Percentiles rank a stretch among this genome's conserved stretches.
phyloP scores from a whole-genome alignment of 2,329 filamentous ascomycete genomes.

The Thyridium curvatum region DNA sequence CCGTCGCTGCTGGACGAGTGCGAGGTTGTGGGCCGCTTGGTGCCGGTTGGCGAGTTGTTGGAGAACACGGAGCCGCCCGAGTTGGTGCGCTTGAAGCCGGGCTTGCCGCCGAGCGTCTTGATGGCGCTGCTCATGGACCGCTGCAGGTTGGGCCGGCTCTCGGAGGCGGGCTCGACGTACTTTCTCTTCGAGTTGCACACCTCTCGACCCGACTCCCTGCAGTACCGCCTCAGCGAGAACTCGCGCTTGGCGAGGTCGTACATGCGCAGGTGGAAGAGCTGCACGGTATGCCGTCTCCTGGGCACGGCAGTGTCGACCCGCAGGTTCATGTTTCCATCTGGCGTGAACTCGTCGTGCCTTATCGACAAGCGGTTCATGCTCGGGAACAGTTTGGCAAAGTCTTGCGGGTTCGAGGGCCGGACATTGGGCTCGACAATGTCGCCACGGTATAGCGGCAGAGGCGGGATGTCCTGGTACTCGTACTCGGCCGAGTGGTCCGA shows the following conservation, averaged over 20 bases:
- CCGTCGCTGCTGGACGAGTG: slow-evolving; percentile 19
- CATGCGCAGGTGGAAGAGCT: slow-evolving; percentile 93
- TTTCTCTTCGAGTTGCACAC: slow-evolving; percentile 79
- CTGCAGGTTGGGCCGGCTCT: slow-evolving; percentile 32
- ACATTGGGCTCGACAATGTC: slow-evolving; percentile 60
- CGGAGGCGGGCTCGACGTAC: slow-evolving; percentile 50
- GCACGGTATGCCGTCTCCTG: slow-evolving; percentile 57
- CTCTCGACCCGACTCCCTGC: slow-evolving; percentile 85
- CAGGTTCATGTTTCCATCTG: slow-evolving; percentile 95
- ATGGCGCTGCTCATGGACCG: slow-evolving; percentile 42
- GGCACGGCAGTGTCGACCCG: slow-evolving; percentile 74
- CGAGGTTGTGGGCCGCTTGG: slow-evolving; percentile 20
- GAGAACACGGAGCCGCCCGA: slow-evolving; percentile 23
- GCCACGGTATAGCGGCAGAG: slow-evolving; percentile 52
- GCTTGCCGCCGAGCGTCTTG: slow-evolving; percentile 33
- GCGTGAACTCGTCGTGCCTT: slow-evolving; percentile 81
- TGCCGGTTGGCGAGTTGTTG: slow-evolving; percentile 8
- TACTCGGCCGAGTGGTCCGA: slow-evolving; percentile 23
- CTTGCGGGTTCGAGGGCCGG: slow-evolving; percentile 69
- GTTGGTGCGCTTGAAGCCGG: slow-evolving; percentile 26
- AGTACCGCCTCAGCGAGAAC: slow-evolving; percentile 88
- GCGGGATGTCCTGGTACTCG: slow-evolving; percentile 37
- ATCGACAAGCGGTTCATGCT: slow-evolving; percentile 76
- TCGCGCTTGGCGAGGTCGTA: slow-evolving; percentile 80
- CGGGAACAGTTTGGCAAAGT: slow-evolving; percentile 82